These are phyloP conservation scores for Trifolium repens DNA, from an alignment of 306 rosid genomes.

Conservation along the genomic window DNA sequence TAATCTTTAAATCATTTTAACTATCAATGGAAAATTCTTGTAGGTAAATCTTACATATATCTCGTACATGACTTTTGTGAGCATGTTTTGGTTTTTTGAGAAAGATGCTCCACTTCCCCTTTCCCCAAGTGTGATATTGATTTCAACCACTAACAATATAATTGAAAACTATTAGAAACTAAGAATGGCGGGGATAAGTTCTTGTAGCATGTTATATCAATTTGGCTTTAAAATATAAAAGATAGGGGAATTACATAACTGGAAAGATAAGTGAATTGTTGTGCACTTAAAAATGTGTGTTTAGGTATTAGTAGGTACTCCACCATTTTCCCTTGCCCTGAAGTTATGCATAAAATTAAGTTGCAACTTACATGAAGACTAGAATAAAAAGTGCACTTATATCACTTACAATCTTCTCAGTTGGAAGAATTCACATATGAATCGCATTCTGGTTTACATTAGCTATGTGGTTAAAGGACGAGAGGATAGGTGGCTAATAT, in stretches of 20 bases:
- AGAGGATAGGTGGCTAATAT: conserved; percentile 11
- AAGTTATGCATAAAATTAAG: conserved; percentile 22
- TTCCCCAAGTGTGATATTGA: not conserved
- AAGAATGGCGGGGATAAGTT: conserved; percentile 26
- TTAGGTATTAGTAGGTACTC: not conserved
- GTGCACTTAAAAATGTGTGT: conserved; percentile 21
- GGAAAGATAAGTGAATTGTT: conserved; percentile 28
- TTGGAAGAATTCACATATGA: conserved; percentile 10
- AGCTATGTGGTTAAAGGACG: conserved; percentile 28
- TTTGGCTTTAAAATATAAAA: conserved; percentile 20
- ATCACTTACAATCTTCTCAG: not conserved
- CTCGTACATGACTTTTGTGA: conserved; percentile 21
- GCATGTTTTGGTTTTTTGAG: conserved; percentile 32
- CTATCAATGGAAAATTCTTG: conserved; percentile 16
- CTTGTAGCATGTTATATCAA: conserved; percentile 12
- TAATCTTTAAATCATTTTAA: conserved; percentile 26
- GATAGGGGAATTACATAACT: conserved; percentile 27
- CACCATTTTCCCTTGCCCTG: conserved; percentile 13
- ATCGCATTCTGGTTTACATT: conserved; percentile 15
- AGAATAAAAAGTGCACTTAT: not conserved
- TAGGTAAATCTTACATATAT: conserved; percentile 36
- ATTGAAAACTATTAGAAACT: conserved; percentile 23
- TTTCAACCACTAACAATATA: conserved; percentile 20
- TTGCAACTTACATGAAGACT: conserved; percentile 46
- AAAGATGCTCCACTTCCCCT: conserved; percentile 23